Percentiles rank a stretch among this genome's conserved stretches.
phyloP scores from a whole-genome alignment of 306 rosid species.

The Albizia julibrissin region DNA sequence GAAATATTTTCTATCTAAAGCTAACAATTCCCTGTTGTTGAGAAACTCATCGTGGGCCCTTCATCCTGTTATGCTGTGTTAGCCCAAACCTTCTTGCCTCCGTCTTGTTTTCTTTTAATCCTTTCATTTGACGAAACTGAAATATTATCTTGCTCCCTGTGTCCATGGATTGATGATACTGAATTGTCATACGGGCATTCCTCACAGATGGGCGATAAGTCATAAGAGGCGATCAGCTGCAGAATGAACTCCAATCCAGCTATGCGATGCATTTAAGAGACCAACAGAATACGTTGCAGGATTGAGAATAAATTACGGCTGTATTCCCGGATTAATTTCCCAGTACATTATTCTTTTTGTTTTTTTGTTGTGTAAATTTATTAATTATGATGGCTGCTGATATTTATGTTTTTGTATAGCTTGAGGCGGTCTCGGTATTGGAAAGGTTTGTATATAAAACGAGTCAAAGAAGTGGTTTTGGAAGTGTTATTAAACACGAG shows the following conservation, averaged over 20 bases:
- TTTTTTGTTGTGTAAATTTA: constrained; percentile 35
- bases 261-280: constrained; percentile 19
- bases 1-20: not conserved
- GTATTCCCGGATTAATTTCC: constrained; percentile 31
- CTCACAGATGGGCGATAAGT: not conserved
- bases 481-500: not conserved
- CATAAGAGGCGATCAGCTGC: not conserved
- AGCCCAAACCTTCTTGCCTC: not conserved
- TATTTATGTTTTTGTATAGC: constrained; percentile 33
- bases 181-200: not conserved
- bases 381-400: constrained; percentile 16
- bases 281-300: constrained; percentile 8
- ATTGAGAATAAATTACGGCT: constrained; percentile 24
- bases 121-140: not conserved
- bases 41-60: not conserved
- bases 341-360: not conserved
- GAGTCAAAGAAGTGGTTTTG: not conserved
- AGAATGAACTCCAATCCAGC: constrained; percentile 14
- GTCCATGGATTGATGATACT: not conserved
- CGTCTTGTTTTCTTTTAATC: not conserved
- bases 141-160: not conserved
- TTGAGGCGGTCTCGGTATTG: constrained; percentile 27
- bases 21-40: not conserved
- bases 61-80: not conserved
- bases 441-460: constrained; percentile 28